Evolutionary conservation across 2,329 filamentous ascomycete species (phyloP).

Genomic region (Arthrobotrys iridis): DNA sequence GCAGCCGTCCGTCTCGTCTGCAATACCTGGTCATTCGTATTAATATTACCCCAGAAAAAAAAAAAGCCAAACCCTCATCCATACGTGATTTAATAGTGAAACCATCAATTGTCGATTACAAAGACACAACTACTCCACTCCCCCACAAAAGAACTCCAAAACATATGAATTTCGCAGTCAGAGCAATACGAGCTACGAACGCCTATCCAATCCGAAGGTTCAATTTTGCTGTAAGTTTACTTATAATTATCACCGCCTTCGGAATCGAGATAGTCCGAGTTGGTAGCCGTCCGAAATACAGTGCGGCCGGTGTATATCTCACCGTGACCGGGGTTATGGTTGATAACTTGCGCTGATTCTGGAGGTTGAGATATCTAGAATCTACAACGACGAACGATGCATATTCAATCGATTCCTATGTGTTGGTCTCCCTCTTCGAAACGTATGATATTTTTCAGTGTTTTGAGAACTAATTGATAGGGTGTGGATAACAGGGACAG

Average conservation of each 20-base stretch:
- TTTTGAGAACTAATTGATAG: slow-evolving; percentile 10
- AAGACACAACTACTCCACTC: not conserved
- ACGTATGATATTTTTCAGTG: not conserved
- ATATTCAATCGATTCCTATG: slow-evolving; percentile 89
- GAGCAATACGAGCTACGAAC: slow-evolving; percentile 24
- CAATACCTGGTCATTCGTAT: not conserved
- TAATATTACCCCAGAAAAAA: not conserved
- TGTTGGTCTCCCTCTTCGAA: slow-evolving; percentile 68
- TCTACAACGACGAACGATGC: slow-evolving; percentile 71
- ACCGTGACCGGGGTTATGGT: not conserved
- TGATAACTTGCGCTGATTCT: not conserved
- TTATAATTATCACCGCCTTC: not conserved
- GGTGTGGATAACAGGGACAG: slow-evolving; percentile 74
- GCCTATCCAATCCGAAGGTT: slow-evolving; percentile 29
- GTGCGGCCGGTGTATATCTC: slow-evolving; percentile 1
- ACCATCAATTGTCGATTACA: slow-evolving; percentile 3
- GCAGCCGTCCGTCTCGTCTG: slow-evolving; percentile 25
- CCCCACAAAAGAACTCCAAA: not conserved
- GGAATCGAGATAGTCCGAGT: not conserved
- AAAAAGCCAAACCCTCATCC: not conserved
- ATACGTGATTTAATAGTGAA: not conserved
- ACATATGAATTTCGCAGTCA: slow-evolving; percentile 42
- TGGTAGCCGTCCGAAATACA: not conserved
- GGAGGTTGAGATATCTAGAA: slow-evolving; percentile 9
- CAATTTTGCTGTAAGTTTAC: slow-evolving; percentile 23